Evolutionary conservation across 495 filamentous ascomycete species (phyloP).

Genomic region (Barbatosphaeria neglecta): DNA sequence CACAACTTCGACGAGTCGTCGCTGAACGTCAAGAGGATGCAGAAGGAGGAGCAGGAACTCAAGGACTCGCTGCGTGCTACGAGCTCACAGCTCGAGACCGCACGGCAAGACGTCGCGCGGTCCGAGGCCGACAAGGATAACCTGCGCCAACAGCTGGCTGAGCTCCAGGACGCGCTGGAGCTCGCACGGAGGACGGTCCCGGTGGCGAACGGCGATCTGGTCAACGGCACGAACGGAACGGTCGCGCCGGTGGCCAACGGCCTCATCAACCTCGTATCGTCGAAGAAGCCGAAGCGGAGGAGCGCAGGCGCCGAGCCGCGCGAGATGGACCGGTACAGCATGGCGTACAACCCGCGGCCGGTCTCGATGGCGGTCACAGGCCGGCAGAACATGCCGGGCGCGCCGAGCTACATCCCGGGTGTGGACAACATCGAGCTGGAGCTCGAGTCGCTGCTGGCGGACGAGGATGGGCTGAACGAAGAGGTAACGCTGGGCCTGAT

Average conservation of each 20-base stretch:
- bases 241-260: slow-evolving; percentile 50
- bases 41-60: slow-evolving; percentile 78
- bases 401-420: slow-evolving; percentile 58
- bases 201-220: slow-evolving; percentile 52
- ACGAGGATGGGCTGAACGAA: slow-evolving; percentile 90
- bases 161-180: slow-evolving; percentile 89
- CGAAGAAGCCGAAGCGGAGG: slow-evolving; percentile 92
- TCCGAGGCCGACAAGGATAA: slow-evolving; percentile 74
- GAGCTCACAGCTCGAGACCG: slow-evolving; percentile 64
- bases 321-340: slow-evolving; percentile 75
- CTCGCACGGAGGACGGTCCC: slow-evolving; percentile 56
- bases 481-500: slow-evolving; percentile 95
- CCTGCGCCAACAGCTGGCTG: slow-evolving; percentile 74
- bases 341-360: slow-evolving; percentile 83
- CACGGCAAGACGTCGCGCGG: slow-evolving; percentile 54
- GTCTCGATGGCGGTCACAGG: slow-evolving; percentile 79
- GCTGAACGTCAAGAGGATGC: slow-evolving; percentile 79
- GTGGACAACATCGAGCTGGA: slow-evolving; percentile 85
- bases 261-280: slow-evolving; percentile 91
- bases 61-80: slow-evolving; percentile 65
- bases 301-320: slow-evolving; percentile 85
- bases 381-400: slow-evolving; percentile 53
- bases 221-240: slow-evolving; percentile 45
- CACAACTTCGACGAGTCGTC: slow-evolving; percentile 74
- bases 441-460: slow-evolving; percentile 82